Evolutionary conservation across 306 rosid genomes (phyloP).

Genomic region (Lotus japonicus): DNA sequence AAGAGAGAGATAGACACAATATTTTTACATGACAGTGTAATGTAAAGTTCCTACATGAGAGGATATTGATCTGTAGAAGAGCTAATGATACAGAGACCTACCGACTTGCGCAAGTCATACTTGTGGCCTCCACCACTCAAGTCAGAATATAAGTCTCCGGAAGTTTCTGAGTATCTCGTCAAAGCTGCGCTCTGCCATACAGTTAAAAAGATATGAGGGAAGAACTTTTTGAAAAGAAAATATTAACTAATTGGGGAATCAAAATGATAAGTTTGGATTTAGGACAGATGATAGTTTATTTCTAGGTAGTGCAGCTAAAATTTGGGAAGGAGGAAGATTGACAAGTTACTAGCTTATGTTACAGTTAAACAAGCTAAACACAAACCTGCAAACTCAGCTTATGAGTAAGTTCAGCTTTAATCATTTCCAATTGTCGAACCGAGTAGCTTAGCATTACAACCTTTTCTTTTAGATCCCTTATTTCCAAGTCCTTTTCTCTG

Average conservation of each 20-base stretch:
- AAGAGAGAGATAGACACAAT: too few relatives aligned
- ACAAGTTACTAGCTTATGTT: not conserved
- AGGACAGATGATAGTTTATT: not conserved
- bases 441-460: slow-evolving; percentile 50
- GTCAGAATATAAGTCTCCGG: slow-evolving; percentile 24
- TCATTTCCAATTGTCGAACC: slow-evolving; percentile 55
- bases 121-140: slow-evolving; percentile 35
- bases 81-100: slow-evolving; percentile 21
- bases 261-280: not conserved
- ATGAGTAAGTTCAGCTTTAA: slow-evolving; percentile 56
- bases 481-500: slow-evolving; percentile 67
- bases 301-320: not conserved
- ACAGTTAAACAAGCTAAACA: not conserved
- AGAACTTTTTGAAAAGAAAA: not conserved
- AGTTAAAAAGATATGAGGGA: slow-evolving; percentile 3
- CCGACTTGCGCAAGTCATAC: slow-evolving; percentile 58
- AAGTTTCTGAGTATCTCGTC: slow-evolving; percentile 23
- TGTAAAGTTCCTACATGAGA: too few relatives aligned
- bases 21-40: too few relatives aligned
- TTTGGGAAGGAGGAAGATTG: not conserved
- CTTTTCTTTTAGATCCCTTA: slow-evolving; percentile 77
- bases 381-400: slow-evolving; percentile 50
- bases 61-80: not conserved
- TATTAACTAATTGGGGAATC: slow-evolving; percentile 7
- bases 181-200: slow-evolving; percentile 44